Conservation (phyloP, 352 stramenopile species). For the Globisporangium solare region DNA sequence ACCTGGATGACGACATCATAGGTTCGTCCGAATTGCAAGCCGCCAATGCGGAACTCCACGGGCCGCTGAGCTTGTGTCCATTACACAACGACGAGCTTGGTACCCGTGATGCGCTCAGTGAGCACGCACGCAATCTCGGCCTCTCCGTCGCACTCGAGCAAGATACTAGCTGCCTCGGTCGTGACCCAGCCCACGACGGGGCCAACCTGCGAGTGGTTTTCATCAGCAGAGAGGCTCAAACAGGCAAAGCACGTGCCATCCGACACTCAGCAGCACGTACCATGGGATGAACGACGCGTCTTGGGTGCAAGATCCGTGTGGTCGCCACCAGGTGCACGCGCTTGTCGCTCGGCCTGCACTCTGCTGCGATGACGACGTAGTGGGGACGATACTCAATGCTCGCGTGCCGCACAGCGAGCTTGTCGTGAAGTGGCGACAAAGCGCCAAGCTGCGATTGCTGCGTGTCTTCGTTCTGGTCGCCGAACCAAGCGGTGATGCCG, state of each 20-base stretch:
- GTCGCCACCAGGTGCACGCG: neutral
- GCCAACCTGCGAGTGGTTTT: slow-evolving; percentile 21
- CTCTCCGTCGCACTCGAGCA: slow-evolving; percentile 41
- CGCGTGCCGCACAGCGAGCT: slow-evolving; percentile 6
- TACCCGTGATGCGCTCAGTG: slow-evolving; percentile 28
- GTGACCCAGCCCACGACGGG: slow-evolving; percentile 41
- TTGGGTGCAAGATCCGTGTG: neutral
- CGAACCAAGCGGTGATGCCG: neutral
- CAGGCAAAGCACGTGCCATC: no score
- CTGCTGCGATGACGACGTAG: neutral
- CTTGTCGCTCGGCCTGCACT: neutral
- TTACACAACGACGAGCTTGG: slow-evolving; percentile 9
- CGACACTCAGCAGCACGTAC: slow-evolving; percentile 2
- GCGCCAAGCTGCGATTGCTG: neutral
- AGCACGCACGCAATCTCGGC: slow-evolving; percentile 28
- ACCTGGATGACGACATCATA: slow-evolving; percentile 43
- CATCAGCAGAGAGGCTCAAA: no score
- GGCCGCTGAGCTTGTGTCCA: slow-evolving; percentile 16
- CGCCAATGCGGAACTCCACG: slow-evolving; percentile 24
- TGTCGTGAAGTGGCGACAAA: neutral
- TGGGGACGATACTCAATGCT: slow-evolving; percentile 7
- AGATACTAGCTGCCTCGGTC: slow-evolving; percentile 20
- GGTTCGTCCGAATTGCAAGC: slow-evolving; percentile 23
- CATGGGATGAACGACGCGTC: neutral
- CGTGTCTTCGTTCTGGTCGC: neutral